Base-by-base conservation (phyloP, 1,284 basidiomycete genomes). In the Sanguinoderma infundibulare region DNA sequence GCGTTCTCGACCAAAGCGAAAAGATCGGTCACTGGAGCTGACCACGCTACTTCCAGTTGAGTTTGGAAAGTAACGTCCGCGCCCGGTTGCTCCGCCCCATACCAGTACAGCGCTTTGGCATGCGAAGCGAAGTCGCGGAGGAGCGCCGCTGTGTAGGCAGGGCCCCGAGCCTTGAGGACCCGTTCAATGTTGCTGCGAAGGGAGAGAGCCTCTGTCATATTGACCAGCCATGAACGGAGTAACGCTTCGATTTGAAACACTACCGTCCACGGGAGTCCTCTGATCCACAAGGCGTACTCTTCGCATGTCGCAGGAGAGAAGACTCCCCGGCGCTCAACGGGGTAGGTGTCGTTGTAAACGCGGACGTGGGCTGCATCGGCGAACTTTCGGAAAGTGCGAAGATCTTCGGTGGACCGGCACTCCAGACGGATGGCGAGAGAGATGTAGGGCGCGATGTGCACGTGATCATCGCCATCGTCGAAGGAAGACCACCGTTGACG, bases 211-310 rank as follows among this genome's bases (percentile, higher is more conserved):
- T 88, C 85, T 22, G 63, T 67, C 47, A 81, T 72, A 66, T 86
- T 83, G 40, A 85, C 71, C 24, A 73, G 59, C 44, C 77, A 64
- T 30, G 73, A 76, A 5, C 77, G 76, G 2, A 83, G 62, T 3
- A 88, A 69, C 0, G 79, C 77, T 64, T 85, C 81, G 22, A 87
- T 71, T 67, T 89, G 86, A 66, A 86, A 87, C 3, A 84, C 79
- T 15, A 87, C 77, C 42, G 62, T 70, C 81, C 83, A 86, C 17
- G 78, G 71, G 8, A 86, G 68, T n/a, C 56, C 55, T n/a, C 64
- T 62, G 30, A 85, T 67, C 75, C 79, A 80, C 0, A 22, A 17
- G 2, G 74, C 55, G 39, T 85, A 75, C 26, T 71, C 55, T 1
- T 69, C 55, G 32, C 83, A 67, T 8, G 73, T 70, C 2, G 51